A percentile compares a stretch with the other conserved stretches of the same genome.
phyloP scores from a whole-genome alignment of 1,284 basidiomycete species.

The Stygiomarasmius scandens region DNA sequence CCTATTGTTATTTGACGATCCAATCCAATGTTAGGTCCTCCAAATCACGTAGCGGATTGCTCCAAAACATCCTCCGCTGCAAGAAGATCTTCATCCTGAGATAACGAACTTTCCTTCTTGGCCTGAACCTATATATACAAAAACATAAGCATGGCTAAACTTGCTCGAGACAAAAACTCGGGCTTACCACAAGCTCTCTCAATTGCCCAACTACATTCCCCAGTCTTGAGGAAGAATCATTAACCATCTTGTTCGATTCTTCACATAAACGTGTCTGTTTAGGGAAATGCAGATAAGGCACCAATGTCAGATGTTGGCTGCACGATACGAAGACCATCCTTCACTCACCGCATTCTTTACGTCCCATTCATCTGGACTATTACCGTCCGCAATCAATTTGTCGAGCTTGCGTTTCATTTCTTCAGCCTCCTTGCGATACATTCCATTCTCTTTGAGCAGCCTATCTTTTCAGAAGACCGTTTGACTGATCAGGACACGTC shows the following conservation, averaged over 20 bases:
- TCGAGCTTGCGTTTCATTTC: slow-evolving; percentile 63
- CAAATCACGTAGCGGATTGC: slow-evolving; percentile 41
- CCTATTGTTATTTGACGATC: not conserved
- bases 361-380: slow-evolving; percentile 71
- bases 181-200: slow-evolving; percentile 70
- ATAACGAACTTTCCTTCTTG: slow-evolving; percentile 51
- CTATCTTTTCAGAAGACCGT: not conserved
- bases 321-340: not conserved
- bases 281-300: not conserved
- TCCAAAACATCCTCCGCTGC: slow-evolving; percentile 64
- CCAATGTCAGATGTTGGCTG: slow-evolving; percentile 1
- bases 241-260: slow-evolving; percentile 83
- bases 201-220: slow-evolving; percentile 66
- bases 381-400: slow-evolving; percentile 60
- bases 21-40: not conserved
- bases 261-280: slow-evolving; percentile 70
- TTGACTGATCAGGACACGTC: not conserved
- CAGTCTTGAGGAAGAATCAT: slow-evolving; percentile 63
- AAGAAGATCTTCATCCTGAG: slow-evolving; percentile 53
- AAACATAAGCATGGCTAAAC: slow-evolving; percentile 11
- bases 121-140: slow-evolving; percentile 42
- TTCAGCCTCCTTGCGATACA: slow-evolving; percentile 72
- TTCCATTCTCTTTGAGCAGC: slow-evolving; percentile 61
- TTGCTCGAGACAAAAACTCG: slow-evolving; percentile 9
- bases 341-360: slow-evolving; percentile 76